A percentile compares a stretch with the other conserved stretches of the same genome.
Conservation (phyloP, 2,329 filamentous ascomycete species). For the Neonectria neomacrospora region DNA sequence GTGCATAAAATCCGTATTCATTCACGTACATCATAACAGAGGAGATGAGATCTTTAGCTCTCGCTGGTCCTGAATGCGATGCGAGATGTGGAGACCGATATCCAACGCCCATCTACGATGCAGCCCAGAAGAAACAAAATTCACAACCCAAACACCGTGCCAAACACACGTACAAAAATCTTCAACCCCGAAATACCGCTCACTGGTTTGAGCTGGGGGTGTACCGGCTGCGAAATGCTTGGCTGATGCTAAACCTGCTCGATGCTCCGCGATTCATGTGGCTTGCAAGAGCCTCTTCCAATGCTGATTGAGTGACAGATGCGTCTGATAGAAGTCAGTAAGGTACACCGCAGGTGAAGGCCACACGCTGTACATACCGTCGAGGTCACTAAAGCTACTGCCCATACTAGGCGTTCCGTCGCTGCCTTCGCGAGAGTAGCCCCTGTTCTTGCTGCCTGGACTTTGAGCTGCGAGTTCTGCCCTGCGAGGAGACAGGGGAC, state of each 20-base stretch:
- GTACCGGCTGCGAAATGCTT: conserved; percentile 72
- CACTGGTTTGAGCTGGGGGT: conserved; percentile 51
- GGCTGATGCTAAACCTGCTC: conserved; percentile 73
- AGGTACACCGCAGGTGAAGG: conserved; percentile 3
- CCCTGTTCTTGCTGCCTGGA: conserved; percentile 61
- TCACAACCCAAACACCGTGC: conserved; percentile 39
- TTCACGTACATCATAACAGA: conserved; percentile 24
- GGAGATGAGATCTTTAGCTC: conserved; percentile 36
- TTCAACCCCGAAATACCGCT: conserved; percentile 22
- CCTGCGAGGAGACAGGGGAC: conserved; percentile 68
- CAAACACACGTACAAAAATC: conserved; percentile 25
- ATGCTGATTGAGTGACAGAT: conserved; percentile 81
- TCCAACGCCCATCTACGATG: conserved; percentile 41
- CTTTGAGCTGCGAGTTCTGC: conserved; percentile 68
- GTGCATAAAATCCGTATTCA: not conserved
- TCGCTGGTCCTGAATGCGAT: conserved; percentile 22
- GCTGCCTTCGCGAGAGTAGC: conserved; percentile 69
- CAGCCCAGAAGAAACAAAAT: conserved; percentile 21
- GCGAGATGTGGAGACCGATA: conserved; percentile 21
- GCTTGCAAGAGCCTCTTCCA: conserved; percentile 80
- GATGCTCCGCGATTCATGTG: conserved; percentile 52
- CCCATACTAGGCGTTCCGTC: conserved; percentile 84
- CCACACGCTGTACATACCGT: conserved; percentile 62
- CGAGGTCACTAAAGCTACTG: conserved; percentile 87
- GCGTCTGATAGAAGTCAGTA: conserved; percentile 64